A percentile compares a stretch with the other conserved stretches of the same genome.
These are phyloP conservation scores for Cystobasidium pallidum DNA, from an alignment of 1,284 basidiomycete genomes.

Conservation along the genomic window DNA sequence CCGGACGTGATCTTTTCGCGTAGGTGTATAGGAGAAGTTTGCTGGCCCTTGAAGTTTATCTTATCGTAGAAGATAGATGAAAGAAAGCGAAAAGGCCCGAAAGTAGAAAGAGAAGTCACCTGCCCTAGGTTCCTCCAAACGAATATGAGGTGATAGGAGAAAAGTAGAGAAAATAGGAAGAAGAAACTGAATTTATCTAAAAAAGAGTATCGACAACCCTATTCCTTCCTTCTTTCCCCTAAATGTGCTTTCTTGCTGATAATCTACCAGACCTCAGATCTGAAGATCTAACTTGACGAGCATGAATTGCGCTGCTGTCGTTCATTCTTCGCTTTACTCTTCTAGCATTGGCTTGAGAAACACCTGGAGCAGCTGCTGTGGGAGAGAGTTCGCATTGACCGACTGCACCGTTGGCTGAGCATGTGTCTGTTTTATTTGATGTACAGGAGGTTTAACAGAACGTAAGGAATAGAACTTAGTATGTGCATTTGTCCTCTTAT, in stretches of 20 bases:
- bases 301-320: slow-evolving; percentile 5
- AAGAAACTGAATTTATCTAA: not conserved
- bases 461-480: no score
- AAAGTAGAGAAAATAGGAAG: no score
- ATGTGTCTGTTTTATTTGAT: slow-evolving; percentile 23
- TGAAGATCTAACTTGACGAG: slow-evolving; percentile 33
- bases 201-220: not conserved
- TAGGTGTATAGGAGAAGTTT: no score
- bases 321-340: slow-evolving; percentile 30
- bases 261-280: slow-evolving; percentile 25
- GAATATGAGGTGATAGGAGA: no score
- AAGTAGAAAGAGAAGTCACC: no score
- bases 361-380: slow-evolving; percentile 13
- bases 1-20: no score
- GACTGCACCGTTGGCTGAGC: slow-evolving; percentile 26
- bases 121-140: no score
- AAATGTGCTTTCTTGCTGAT: slow-evolving; percentile 23
- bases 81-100: no score
- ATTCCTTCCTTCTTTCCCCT: not conserved
- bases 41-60: no score
- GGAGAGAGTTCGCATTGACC: slow-evolving; percentile 25
- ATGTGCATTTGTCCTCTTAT: not conserved
- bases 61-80: no score
- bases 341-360: slow-evolving; percentile 6
- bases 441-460: no score